Base-by-base conservation (phyloP, 2,329 filamentous ascomycete genomes). In the Zasmidium angulare region DNA sequence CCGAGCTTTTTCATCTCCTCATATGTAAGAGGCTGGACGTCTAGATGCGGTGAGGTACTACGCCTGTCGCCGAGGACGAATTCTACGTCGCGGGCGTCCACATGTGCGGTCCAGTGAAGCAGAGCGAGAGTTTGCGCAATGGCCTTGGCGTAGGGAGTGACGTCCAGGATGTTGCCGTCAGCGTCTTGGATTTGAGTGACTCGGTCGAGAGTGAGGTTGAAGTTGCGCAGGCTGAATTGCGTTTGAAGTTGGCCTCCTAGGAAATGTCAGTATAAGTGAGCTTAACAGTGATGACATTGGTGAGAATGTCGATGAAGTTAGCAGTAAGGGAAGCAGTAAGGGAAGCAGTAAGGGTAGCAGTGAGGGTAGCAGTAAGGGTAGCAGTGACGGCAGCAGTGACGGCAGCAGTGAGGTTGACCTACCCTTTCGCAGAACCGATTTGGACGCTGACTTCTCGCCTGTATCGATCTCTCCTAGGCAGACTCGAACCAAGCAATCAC, bases 21-120 rank as follows among this genome's bases (percentile, higher is more conserved):
- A 11, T 29, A 29, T 6, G 26, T 4, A 11, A 29, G 26, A 11
- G 26, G 26, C 6, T 29, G 26, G 12, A 36, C 22, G n/a, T n/a
- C n/a, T n/a, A n/a, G n/a, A 46, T 61, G 58, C 54, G 31, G 22
- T n/a, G 59, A 61, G 6, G 63, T 40, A 23, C 58, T 14, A 26
- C 55, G 29, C 14, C 29, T 29, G 14, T 58, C 60, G 24, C 60
- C 78, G 1, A 86, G 75, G 0, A 86, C 83, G 63, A 84, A 85
- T 51, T 86, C 81, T 1, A 86, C 75, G 49, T 84, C 82, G 36
- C 79, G 80, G 0, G 77, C 82, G 61, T 86, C 82, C 0, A 83
- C 66, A 11, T 70, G 61, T 0, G 74, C 77, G 1, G 64, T 49
- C 82, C 81, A 86, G 60, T 83, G 78, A 53, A 85, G 70, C 2